Conservation (phyloP, 192 early-diverging fungal genomes). For the Gryganskiella cystojenkinii region DNA sequence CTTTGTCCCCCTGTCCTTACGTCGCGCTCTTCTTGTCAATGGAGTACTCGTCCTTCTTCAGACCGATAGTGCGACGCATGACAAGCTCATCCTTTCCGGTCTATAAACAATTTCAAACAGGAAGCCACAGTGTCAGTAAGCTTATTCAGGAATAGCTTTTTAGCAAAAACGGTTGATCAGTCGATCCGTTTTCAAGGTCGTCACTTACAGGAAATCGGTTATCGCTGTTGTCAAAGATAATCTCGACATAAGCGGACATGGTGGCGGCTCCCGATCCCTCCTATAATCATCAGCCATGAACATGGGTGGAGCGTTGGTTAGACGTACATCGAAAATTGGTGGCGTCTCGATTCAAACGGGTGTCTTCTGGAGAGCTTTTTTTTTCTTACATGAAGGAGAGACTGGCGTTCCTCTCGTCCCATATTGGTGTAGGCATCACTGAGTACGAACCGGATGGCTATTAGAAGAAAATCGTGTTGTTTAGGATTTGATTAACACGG, state of each 20-base stretch:
- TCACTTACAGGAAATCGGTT: constrained; percentile 86
- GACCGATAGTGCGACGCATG: constrained; percentile 92
- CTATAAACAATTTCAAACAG: constrained; percentile 39
- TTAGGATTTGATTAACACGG: not conserved
- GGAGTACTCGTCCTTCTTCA: constrained; percentile 99
- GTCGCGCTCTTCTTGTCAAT: constrained; percentile 92
- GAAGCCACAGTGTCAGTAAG: not conserved
- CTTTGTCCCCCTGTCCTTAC: constrained; percentile 60
- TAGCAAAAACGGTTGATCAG: constrained; percentile 3
- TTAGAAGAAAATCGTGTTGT: not conserved
- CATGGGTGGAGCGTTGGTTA: constrained; percentile 8
- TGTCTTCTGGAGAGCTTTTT: constrained; percentile 77
- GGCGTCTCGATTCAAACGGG: constrained; percentile 4
- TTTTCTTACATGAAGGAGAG: constrained; percentile 83
- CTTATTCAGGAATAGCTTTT: not conserved
- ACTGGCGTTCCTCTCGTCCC: constrained; percentile 92
- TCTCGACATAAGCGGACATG: constrained; percentile 96
- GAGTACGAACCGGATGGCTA: constrained; percentile 95
- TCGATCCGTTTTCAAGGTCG: not conserved
- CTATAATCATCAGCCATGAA: constrained; percentile 50
- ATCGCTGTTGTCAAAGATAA: constrained; percentile 97
- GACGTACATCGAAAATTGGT: constrained; percentile 10
- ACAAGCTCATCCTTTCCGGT: constrained; percentile 93
- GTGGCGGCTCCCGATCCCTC: constrained; percentile 93
- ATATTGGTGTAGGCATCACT: constrained; percentile 96